Base-by-base conservation (phyloP, 129 eudicot species). In the Pittosporum tobira region DNA sequence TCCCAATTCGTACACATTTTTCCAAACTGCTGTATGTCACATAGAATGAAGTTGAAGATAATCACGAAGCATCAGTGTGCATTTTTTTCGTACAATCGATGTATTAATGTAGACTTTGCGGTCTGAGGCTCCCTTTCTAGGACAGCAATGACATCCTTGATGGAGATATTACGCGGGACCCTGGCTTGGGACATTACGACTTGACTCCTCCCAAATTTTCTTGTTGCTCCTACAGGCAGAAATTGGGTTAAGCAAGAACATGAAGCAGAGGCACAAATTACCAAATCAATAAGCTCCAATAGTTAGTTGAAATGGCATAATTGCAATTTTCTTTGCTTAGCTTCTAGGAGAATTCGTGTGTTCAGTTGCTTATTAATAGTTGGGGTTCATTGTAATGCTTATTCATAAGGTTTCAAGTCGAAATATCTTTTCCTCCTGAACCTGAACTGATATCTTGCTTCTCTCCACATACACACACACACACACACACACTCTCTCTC, bases 71-170 rank as follows among this genome's bases (percentile, higher is more conserved):
- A 59, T 77, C 75, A 30, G 64, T 59, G 21, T 66, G 74, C 28
- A 74, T 14, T 50, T 67, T n/a, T 77, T 22, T 82, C 91, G 36
- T 79, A 77, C 46, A 85, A 59, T 21, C 82, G 74, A 59, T 80
- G 66, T 1, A 82, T 61, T 18, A 83, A 52, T 0, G 68, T 50
- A 1, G 97, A 85, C 51, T 77, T 90, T 19, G 89, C 66, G 79
- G 84, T 86, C 31, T 86, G 95, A 46, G 82, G 81, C 70, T 90
- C 97, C 66, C 85, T 85, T 64, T 80, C 94, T 19, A 90, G 76
- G 24, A 83, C 84, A 29, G 84, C 74, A 18, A 90, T 77, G 20
- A 90, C 84, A 72, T 90, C 97, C 82, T 80, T 82, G 37, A 83
- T 66, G 1, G 94, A 57, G 26, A 89, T 71, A 40, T 36, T 70